Base-by-base conservation (phyloP, 805 yeast species). In the Spathaspora sp. region DNA sequence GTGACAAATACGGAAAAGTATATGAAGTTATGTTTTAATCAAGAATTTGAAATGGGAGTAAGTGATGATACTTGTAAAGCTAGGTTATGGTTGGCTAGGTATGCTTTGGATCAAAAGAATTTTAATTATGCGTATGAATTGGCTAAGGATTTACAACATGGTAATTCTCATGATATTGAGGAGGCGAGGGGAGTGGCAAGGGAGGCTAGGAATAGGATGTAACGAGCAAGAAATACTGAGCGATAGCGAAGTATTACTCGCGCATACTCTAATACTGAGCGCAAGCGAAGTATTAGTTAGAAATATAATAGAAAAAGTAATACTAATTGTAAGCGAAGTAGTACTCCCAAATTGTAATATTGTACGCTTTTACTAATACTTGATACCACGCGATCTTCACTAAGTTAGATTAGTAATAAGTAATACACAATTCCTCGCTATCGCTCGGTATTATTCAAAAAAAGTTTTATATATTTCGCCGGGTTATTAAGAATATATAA, bases 171-270 rank as follows among this genome's bases (percentile, higher is more conserved):
- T 51, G 96, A 88, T 61, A 82, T 91, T 17, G 97, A 91, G 60
- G 97, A 91, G 64, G 97, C 97, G 0, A 72, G 97, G 43, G 77
- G 86, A 0, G 86, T 92, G 31, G 89, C 93, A 0, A 76, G 91
- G 60, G 93, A 87, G 55, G 90, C 94, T 12, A 68, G 90, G 53
- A 78, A 76, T 59, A 75, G 82, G 51, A 69, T 83, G 70, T 35
- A n/a, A 35, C 16, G 18, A 4, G 40, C 3, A 2, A 35, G 40
- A 5, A 29, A 9, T 29, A 29, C 14, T 29, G 11, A 29, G 14
- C 32, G 32, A 5, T 5, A 29, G 32, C 14, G 32, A 29, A 29
- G 14, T 29, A 9, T 29, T 29, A 23, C 26, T n/a, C n/a, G n/a
- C n/a, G n/a, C n/a, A n/a, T n/a, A n/a, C n/a, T n/a, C n/a, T n/a